These are phyloP conservation scores for Sarcodon aspratus DNA, from an alignment of 768 basidiomycete genomes.

Conservation along the genomic window DNA sequence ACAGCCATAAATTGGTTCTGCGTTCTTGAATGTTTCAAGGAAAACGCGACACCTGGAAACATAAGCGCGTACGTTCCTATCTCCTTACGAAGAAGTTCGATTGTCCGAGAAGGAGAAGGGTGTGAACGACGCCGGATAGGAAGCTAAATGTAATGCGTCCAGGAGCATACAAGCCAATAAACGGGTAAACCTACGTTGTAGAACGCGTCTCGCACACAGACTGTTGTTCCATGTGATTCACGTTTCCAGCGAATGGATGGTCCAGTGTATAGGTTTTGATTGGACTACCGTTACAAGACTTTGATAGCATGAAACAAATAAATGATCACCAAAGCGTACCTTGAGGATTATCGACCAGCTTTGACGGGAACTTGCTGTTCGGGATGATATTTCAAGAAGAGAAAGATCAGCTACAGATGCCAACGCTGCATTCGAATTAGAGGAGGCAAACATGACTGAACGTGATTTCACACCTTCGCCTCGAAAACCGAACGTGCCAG, in stretches of 20 bases:
- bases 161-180: constrained; percentile 3
- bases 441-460: neutral
- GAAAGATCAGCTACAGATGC: constrained; percentile 75
- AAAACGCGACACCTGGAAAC: constrained; percentile 60
- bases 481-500: constrained; percentile 78
- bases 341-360: constrained; percentile 75
- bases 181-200: constrained; percentile 50
- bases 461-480: constrained; percentile 65
- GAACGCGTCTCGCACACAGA: constrained; percentile 82
- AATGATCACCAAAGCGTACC: constrained; percentile 24
- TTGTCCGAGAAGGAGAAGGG: constrained; percentile 40
- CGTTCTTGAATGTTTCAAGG: constrained; percentile 40
- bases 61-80: constrained; percentile 65
- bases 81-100: constrained; percentile 60
- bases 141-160: constrained; percentile 32
- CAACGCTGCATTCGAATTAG: constrained; percentile 40
- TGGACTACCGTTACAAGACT: too few relatives aligned
- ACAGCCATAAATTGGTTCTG: constrained; percentile 44
- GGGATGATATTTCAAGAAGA: constrained; percentile 73
- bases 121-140: constrained; percentile 74
- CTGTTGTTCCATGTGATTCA: constrained; percentile 66
- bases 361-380: constrained; percentile 48
- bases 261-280: constrained; percentile 53
- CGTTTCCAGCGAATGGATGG: constrained; percentile 67
- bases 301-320: too few relatives aligned